Conservation (phyloP, 139 green algal genomes). For the Chlamydomonas applanata region DNA sequence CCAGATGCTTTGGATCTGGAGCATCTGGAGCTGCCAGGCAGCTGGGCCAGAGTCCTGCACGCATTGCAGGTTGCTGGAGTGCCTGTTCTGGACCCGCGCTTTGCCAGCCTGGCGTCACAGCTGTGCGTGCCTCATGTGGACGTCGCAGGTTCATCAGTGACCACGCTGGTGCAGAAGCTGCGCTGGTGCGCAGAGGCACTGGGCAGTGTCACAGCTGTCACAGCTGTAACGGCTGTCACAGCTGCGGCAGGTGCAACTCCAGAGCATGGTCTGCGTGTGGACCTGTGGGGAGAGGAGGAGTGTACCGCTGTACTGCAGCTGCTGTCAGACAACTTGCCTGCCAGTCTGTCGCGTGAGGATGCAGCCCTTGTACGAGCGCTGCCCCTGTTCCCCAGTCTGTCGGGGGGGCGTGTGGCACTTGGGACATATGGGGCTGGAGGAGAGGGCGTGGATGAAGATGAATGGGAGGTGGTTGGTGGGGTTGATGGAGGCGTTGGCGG, state of each 20-base stretch:
- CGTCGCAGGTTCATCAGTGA: background rate
- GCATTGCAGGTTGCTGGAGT: conserved; percentile 25
- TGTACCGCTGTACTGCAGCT: conserved; percentile 24
- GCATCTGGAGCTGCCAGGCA: conserved; percentile 13
- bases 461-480: too few relatives aligned
- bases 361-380: conserved; percentile 29
- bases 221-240: background rate
- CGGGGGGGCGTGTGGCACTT: background rate
- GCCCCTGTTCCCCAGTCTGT: conserved; percentile 40
- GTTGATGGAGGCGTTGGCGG: background rate
- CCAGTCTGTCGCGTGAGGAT: conserved; percentile 19
- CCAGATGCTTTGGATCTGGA: background rate
- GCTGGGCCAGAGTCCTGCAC: conserved; percentile 43
- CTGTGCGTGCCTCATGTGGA: conserved; percentile 9
- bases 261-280: background rate
- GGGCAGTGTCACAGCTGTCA: conserved; percentile 14
- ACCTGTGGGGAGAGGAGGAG: conserved; percentile 7
- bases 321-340: conserved; percentile 26
- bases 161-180: conserved; percentile 27
- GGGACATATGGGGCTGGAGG: too few relatives aligned
- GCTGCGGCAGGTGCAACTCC: background rate
- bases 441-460: too few relatives aligned
- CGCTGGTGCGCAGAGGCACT: conserved; percentile 23
- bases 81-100: conserved; percentile 48
- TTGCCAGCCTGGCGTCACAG: conserved; percentile 5